Percentiles rank a stretch among this genome's conserved stretches.
Conservation (phyloP, 208 protist genomes). For the Blastocrithidia nonstop region DNA sequence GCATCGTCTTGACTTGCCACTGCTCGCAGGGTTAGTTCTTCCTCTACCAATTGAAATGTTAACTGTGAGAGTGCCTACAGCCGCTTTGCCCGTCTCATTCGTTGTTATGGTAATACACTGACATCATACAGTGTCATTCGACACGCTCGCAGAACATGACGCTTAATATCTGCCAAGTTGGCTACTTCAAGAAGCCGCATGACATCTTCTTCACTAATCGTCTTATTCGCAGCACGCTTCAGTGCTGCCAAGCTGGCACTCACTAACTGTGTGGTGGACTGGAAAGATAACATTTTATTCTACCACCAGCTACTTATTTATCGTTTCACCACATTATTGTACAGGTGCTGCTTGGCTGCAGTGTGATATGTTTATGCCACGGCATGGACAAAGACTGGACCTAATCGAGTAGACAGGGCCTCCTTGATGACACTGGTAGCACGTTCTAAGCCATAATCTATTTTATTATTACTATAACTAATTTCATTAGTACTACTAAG, state of each 20-base stretch:
- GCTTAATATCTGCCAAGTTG: conserved; percentile 17
- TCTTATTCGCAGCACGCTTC: conserved; percentile 5
- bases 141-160: conserved; percentile 21
- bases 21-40: conserved; percentile 8
- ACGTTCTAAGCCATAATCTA: conserved; percentile 5
- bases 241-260: conserved; percentile 1
- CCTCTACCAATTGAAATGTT: conserved; percentile 10
- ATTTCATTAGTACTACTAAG: background rate
- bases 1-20: no score
- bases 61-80: conserved; percentile 13
- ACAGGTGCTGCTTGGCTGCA: conserved; percentile 22
- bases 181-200: conserved; percentile 14
- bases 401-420: conserved; percentile 25
- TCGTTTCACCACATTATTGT: conserved; percentile 8
- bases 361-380: conserved; percentile 34
- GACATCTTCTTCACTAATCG: conserved; percentile 17
- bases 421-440: conserved; percentile 12
- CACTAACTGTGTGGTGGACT: background rate
- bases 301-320: conserved; percentile 35
- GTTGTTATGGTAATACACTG: conserved; percentile 11
- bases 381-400: conserved; percentile 17
- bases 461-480: background rate
- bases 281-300: conserved; percentile 10
- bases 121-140: conserved; percentile 23
- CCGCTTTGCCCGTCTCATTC: conserved; percentile 9